These are phyloP conservation scores for Allantophomopsis cytisporea DNA, from an alignment of 2,329 filamentous ascomycete species.

Conservation along the genomic window DNA sequence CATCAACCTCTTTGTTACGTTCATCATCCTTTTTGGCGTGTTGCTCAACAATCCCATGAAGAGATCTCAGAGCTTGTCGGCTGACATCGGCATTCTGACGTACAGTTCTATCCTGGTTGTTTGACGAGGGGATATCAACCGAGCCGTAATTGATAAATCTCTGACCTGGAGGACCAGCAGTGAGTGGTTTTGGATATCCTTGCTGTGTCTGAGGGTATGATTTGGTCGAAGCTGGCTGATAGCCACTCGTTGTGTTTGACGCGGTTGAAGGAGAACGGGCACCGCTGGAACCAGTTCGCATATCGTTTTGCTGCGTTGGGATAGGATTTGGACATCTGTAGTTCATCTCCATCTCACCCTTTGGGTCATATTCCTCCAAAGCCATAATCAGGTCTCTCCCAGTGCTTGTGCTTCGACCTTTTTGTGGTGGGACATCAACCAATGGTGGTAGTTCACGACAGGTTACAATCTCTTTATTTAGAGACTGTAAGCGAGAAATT, in stretches of 20 bases:
- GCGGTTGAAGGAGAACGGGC: neutral
- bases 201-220: neutral
- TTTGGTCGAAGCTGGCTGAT: neutral
- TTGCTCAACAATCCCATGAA: neutral
- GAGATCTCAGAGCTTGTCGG: neutral
- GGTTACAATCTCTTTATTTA: conserved; percentile 1
- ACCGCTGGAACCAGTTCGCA: neutral
- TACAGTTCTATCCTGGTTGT: conserved; percentile 2
- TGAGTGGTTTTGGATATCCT: conserved; percentile 18
- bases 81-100: neutral
- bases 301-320: conserved; percentile 1
- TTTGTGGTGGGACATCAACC: too few species aligned
- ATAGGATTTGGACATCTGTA: conserved; percentile 10
- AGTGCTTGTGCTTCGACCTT: too few species aligned
- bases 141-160: conserved; percentile 2
- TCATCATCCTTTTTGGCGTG: neutral
- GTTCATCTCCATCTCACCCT: conserved; percentile 3
- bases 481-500: conserved; percentile 3
- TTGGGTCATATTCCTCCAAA: neutral
- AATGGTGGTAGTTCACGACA: neutral
- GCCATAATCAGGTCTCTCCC: neutral
- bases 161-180: conserved; percentile 20
- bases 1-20: neutral
- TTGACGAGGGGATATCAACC: too few species aligned
- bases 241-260: conserved; percentile 1